Conservation (phyloP, 2,329 filamentous ascomycete species). For the Cadophora luteo-olivacea region DNA sequence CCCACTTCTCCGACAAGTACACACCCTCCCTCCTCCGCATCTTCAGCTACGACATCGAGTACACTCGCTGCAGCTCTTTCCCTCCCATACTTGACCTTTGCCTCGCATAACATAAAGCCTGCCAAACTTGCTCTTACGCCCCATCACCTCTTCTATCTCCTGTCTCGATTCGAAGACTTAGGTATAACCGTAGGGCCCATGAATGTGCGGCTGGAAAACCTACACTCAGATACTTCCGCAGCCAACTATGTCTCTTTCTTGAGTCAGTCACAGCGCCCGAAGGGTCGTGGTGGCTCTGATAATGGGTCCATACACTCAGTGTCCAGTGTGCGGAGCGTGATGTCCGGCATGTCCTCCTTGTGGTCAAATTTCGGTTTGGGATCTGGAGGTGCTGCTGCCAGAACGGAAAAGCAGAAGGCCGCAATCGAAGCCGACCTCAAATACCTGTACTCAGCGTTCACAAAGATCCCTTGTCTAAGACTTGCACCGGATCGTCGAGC, state of each 20-base stretch:
- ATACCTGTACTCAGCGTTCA: slow-evolving; percentile 97
- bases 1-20: slow-evolving; percentile 54
- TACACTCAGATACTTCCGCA: slow-evolving; percentile 85
- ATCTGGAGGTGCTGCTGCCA: slow-evolving; percentile 78
- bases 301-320: slow-evolving; percentile 93
- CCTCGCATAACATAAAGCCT: slow-evolving; percentile 84
- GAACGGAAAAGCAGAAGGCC: slow-evolving; percentile 88
- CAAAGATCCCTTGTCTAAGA: slow-evolving; percentile 92
- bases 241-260: slow-evolving; percentile 97
- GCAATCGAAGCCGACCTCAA: slow-evolving; percentile 87
- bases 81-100: slow-evolving; percentile 82
- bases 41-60: slow-evolving; percentile 71
- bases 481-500: slow-evolving; percentile 93
- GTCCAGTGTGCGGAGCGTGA: slow-evolving; percentile 94
- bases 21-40: slow-evolving; percentile 64
- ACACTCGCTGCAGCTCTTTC: slow-evolving; percentile 86
- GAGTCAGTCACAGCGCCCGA: slow-evolving; percentile 80
- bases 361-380: slow-evolving; percentile 89
- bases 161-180: slow-evolving; percentile 94
- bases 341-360: slow-evolving; percentile 93
- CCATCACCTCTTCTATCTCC: slow-evolving; percentile 94
- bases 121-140: slow-evolving; percentile 92
- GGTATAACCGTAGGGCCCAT: slow-evolving; percentile 91
- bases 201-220: slow-evolving; percentile 94
- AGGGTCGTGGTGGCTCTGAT: slow-evolving; percentile 76